phyloP scores from a whole-genome alignment of 2,329 filamentous ascomycete genomes.

The Fusarium guadeloupense region DNA sequence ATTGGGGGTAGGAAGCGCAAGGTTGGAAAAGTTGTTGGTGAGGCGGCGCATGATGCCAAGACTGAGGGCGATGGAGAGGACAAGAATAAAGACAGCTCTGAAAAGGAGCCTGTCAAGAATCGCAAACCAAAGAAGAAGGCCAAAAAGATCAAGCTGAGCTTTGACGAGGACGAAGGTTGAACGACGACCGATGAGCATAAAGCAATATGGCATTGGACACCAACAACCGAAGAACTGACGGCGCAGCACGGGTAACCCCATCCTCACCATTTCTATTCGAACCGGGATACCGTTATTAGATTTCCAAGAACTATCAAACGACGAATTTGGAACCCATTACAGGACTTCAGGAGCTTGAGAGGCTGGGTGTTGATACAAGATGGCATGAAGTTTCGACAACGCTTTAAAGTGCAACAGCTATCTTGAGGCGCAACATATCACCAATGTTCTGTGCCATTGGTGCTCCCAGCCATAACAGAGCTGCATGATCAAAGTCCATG shows the following conservation, averaged over 20 bases:
- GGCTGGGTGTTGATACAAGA: not conserved
- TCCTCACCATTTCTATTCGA: not conserved
- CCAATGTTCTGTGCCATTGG: not conserved
- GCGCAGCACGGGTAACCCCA: not conserved
- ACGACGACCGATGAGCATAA: constrained; percentile 17
- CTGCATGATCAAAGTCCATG: not conserved
- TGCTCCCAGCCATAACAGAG: not conserved
- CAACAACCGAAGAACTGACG: not conserved
- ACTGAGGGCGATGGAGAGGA: constrained; percentile 20
- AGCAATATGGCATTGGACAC: not conserved
- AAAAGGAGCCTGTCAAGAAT: constrained; percentile 43
- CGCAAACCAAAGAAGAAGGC: constrained; percentile 61
- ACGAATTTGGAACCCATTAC: not conserved
- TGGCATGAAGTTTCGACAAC: not conserved
- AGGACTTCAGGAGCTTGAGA: not conserved
- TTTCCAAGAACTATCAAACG: not conserved
- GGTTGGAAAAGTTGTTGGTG: constrained; percentile 51
- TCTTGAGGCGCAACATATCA: not conserved
- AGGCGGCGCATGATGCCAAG: constrained; percentile 44
- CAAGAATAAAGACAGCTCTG: constrained; percentile 24
- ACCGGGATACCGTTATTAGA: too few species aligned
- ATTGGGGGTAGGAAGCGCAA: constrained; percentile 64
- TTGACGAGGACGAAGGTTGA: constrained; percentile 67
- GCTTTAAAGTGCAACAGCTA: not conserved
- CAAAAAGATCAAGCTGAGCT: constrained; percentile 75